These are phyloP conservation scores for Lipomyces yamadae DNA, from an alignment of 805 yeast genomes.

Conservation along the genomic window DNA sequence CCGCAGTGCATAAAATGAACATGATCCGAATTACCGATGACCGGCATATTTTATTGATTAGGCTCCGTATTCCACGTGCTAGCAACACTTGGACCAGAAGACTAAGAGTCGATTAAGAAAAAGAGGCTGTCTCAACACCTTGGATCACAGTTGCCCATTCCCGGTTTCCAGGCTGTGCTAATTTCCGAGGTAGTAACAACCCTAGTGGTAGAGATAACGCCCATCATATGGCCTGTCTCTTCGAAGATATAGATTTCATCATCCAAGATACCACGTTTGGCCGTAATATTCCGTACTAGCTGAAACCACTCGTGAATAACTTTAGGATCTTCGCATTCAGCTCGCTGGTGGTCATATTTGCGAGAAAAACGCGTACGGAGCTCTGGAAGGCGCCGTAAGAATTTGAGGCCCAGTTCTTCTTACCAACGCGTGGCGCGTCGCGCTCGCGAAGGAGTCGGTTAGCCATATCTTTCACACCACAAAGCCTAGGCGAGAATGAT, in stretches of 20 bases:
- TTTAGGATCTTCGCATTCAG: slow-evolving; percentile 5
- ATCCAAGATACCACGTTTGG: neutral
- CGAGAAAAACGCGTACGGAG: slow-evolving; percentile 10
- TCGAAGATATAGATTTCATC: slow-evolving; percentile 3
- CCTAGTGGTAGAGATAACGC: slow-evolving; percentile 5
- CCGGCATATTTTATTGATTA: too few species aligned
- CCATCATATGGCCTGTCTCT: too few species aligned
- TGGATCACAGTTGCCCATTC: slow-evolving; percentile 12
- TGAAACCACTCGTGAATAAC: slow-evolving; percentile 4
- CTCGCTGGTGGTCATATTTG: slow-evolving; percentile 3
- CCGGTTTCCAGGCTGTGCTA: slow-evolving; percentile 4
- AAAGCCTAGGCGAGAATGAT: slow-evolving; percentile 6
- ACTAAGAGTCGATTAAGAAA: too few species aligned
- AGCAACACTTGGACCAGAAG: too few species aligned
- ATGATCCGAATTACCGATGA: too few species aligned
- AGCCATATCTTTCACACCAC: neutral
- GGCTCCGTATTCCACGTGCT: too few species aligned
- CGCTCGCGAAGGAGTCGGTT: neutral
- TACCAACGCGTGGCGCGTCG: neutral
- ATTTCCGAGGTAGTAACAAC: neutral
- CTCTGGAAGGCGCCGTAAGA: slow-evolving; percentile 1
- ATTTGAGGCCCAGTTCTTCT: slow-evolving; percentile 3
- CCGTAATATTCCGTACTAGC: neutral
- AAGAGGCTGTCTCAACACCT: too few species aligned
- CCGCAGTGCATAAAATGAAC: too few species aligned